Percentiles rank a stretch among this genome's conserved stretches.
These are phyloP conservation scores for Penicillium verhagenii DNA, from an alignment of 495 filamentous ascomycete species.

Conservation along the genomic window DNA sequence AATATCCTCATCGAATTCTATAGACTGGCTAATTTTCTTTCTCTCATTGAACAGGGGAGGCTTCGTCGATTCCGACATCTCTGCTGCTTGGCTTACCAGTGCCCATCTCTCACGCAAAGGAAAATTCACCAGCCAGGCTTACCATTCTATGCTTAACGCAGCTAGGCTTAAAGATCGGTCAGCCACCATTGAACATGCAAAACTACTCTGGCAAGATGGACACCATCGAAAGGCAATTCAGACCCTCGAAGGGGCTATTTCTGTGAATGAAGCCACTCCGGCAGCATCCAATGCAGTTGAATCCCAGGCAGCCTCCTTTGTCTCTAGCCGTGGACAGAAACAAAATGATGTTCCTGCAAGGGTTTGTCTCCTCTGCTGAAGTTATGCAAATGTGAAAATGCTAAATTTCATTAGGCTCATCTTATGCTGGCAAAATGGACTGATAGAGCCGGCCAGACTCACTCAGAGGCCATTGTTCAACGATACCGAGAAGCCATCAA, in stretches of 20 bases:
- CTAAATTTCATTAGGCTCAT: constrained; percentile 53
- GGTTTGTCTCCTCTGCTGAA: constrained; percentile 19
- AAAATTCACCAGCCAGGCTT: constrained; percentile 77
- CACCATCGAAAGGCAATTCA: constrained; percentile 95
- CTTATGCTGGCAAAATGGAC: constrained; percentile 95
- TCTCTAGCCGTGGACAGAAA: constrained; percentile 36
- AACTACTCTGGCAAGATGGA: constrained; percentile 91
- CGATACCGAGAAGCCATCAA: constrained; percentile 60
- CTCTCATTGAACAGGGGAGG: constrained; percentile 29
- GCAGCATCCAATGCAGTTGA: constrained; percentile 47
- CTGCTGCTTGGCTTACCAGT: constrained; percentile 80
- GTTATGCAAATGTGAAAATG: not conserved
- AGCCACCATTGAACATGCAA: constrained; percentile 88
- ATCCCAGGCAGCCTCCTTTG: constrained; percentile 28
- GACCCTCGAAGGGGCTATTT: constrained; percentile 78
- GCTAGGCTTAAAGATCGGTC: constrained; percentile 77
- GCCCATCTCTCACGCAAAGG: constrained; percentile 84
- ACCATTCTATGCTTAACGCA: constrained; percentile 90
- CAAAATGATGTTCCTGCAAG: constrained; percentile 48
- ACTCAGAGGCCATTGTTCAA: constrained; percentile 69
- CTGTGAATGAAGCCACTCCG: constrained; percentile 63
- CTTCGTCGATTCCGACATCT: constrained; percentile 66
- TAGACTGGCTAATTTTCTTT: constrained; percentile 12
- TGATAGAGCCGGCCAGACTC: constrained; percentile 86
- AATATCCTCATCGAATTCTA: not conserved